Evolutionary conservation across 192 early-diverging fungal genomes (phyloP), one percentile per base, ranked within the genome.

Genomic region (Umbelopsis sp.): DNA sequence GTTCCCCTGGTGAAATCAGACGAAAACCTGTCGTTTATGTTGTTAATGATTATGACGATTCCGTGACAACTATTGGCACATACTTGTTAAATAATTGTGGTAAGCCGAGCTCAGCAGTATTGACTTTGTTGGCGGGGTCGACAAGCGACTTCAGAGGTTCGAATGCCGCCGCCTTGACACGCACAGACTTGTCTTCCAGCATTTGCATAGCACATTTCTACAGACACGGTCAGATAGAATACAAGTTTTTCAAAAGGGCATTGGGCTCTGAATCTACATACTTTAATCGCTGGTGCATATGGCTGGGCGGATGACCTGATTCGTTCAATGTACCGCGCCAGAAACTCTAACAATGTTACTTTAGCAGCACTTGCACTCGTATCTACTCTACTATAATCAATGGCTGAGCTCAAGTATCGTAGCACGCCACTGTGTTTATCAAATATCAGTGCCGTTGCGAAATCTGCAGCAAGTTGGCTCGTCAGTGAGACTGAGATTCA

Each of bases 401-500:
- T 68, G n/a, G 77, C 69, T 21, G 68, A 64, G 44, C 67, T 61
- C 5, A 85, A 30, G 47, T 83, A 81, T 25, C 71, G 67, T n/a
- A 87, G 25, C 11, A 87, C 78, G 7, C 85, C 85, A 35, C 44
- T 70, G 8, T 82, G 71, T 4, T 70, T 20, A 48, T 83, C 77
- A 61, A 85, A 83, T 49, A 87, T 44, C 1, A 83, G 30, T 11
- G 83, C 75, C 1, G 78, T 71, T 1, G 76, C 79, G 66, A 83
- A 81, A 52, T 85, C 85, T 87, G 55, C 35, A 8, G 3, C 16
- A 9, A n/a, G 21, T 10, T 47, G 8, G 2, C 48, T 30, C 27
- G 25, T 65, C 61, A 69, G 55, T 33, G 46, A 58, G 8, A 27
- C n/a, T 52, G 53, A 44, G 15, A 47, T n/a, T 18, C 13, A 49